Conservation (phyloP, 208 protist genomes). For the Leishmania arabica region DNA sequence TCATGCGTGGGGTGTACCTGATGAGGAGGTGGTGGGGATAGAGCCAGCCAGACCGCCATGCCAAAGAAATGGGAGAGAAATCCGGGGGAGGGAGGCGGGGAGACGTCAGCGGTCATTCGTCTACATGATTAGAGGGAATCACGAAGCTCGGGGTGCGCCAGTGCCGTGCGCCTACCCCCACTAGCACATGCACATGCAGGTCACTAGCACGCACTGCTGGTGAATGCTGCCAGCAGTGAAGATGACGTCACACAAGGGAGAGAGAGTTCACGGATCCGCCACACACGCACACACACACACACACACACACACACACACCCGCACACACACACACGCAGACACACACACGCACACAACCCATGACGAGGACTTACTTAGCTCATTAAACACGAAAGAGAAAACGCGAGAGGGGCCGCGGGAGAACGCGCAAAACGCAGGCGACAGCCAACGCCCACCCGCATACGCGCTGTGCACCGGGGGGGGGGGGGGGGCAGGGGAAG, state of each 20-base stretch:
- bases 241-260: background rate
- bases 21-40: background rate
- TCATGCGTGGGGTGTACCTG: background rate
- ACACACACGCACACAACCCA: background rate
- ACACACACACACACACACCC: background rate
- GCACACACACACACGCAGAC: background rate
- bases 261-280: background rate
- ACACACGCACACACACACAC: background rate
- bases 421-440: background rate
- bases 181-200: background rate
- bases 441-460: background rate
- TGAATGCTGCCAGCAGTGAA: background rate
- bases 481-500: too few relatives aligned
- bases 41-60: background rate
- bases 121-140: background rate
- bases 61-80: background rate
- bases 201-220: background rate
- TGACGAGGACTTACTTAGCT: constrained; percentile 15
- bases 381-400: background rate
- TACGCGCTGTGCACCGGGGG: background rate
- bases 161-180: background rate
- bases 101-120: background rate
- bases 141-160: background rate
- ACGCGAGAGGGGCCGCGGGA: background rate
- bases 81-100: background rate